Conservation (phyloP, 2,329 filamentous ascomycete species). For the Trichoderma sp. region DNA sequence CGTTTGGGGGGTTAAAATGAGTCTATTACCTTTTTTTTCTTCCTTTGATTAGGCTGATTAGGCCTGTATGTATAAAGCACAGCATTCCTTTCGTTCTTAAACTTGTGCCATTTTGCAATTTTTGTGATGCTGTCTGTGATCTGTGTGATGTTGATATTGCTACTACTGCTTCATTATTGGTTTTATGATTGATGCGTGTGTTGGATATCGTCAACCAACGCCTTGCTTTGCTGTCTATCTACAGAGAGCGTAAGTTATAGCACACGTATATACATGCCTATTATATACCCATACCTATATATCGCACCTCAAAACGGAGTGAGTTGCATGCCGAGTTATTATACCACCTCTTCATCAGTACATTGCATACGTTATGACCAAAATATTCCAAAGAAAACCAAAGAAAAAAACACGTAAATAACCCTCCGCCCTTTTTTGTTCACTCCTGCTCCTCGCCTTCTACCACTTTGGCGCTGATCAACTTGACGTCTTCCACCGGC, state of each 20-base stretch:
- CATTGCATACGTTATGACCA: neutral
- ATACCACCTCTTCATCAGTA: neutral
- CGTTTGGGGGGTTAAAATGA: constrained; percentile 28
- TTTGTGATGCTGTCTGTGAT: neutral
- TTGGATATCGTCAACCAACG: constrained; percentile 9
- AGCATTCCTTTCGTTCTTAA: neutral
- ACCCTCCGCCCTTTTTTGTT: neutral
- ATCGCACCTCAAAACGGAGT: neutral
- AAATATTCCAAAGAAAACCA: neutral
- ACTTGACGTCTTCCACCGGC: constrained; percentile 79
- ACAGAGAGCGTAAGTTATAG: neutral
- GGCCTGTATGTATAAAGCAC: constrained; percentile 29
- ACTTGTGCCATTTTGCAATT: too few species aligned
- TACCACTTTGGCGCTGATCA: constrained; percentile 71
- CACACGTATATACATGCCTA: neutral
- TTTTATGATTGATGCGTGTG: neutral
- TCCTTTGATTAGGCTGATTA: constrained; percentile 31
- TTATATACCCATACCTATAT: neutral
- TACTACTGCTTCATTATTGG: neutral
- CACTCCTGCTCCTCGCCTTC: constrained; percentile 53
- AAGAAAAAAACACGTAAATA: neutral
- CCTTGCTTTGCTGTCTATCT: constrained; percentile 10
- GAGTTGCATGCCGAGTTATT: neutral
- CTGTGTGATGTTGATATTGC: neutral
- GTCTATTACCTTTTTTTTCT: neutral